Base-by-base conservation (phyloP, 805 yeast species). In the Pichia thaimueangensis region DNA sequence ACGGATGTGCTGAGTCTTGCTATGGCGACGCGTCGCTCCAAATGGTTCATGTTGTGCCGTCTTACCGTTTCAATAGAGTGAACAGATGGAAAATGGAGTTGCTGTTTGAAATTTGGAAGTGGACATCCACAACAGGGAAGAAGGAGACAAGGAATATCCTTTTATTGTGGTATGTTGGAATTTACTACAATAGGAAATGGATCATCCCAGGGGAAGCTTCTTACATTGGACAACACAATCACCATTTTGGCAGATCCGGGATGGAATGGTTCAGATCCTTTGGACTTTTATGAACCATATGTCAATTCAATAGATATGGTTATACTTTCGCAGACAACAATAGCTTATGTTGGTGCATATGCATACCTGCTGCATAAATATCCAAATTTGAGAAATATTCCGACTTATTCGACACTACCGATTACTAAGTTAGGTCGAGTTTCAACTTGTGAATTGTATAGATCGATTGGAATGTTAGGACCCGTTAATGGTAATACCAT, bases 321-420 rank as follows among this genome's bases (percentile, higher is more conserved):
- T 2, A 59, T 93, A 2, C 62, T 93, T n/a, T 87, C 97, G 2
- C 97, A 93, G 51, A 81, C 96, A 1, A 80, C 95, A 0, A 69
- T 80, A 1, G 80, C 81, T 37, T 88, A 80, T 55, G 53, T 86
- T 2, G 93, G 97, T 20, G 95, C 95, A 0, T 87, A 75, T 57
- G 78, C 83, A 0, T 65, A 79, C 31, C 59, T 93, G 21, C 76
- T 86, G 49, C 62, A 70, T 44, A 71, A 71, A 46, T 79, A 76
- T 48, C 77, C 81, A 22, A 71, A 76, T 22, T 62, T 86, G 20
- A 67, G 80, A 2, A 68, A 76, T 28, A 74, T 89, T 20, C 87
- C 88, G 2, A 82, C 83, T 0, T 93, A 84, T 58, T 78, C 97
- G 0, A 91, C 98, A 0, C 63, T 87, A n/a, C 97, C 99, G 0